A percentile compares a stretch with the other conserved stretches of the same genome.
Conservation (phyloP, 2,329 filamentous ascomycete genomes). For the Teratosphaeria gauchensis region DNA sequence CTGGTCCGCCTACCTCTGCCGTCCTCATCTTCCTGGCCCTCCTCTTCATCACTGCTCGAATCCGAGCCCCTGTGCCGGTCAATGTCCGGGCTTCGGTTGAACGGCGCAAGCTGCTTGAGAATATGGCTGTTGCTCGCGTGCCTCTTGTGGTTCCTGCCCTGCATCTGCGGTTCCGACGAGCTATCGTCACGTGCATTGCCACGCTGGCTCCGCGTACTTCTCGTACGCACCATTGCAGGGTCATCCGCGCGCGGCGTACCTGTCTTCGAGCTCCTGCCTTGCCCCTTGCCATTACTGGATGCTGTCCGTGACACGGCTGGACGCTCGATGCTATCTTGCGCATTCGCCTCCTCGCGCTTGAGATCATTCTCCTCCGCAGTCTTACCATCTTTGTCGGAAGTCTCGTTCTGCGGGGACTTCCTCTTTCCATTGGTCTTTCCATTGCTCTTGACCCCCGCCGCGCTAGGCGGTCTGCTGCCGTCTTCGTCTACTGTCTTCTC, state of each 20-base stretch:
- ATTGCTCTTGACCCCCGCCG: background rate
- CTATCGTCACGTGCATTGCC: slow-evolving; percentile 23
- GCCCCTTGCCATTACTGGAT: slow-evolving; percentile 20
- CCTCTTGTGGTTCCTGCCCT: slow-evolving; percentile 16
- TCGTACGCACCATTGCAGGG: slow-evolving; percentile 34
- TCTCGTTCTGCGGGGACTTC: slow-evolving; percentile 12
- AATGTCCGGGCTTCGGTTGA: slow-evolving; percentile 27
- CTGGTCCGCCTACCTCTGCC: background rate
- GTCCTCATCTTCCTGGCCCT: slow-evolving; percentile 5
- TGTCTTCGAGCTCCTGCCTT: slow-evolving; percentile 36
- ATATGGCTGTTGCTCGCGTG: slow-evolving; percentile 25
- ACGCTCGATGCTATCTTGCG: slow-evolving; percentile 11
- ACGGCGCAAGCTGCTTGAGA: slow-evolving; percentile 30
- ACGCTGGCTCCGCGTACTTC: slow-evolving; percentile 32
- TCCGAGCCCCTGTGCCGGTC: slow-evolving; percentile 18
- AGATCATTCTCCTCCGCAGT: slow-evolving; percentile 10
- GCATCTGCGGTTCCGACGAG: slow-evolving; percentile 19
- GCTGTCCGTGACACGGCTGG: slow-evolving; percentile 15
- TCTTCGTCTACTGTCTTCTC: slow-evolving; percentile 27
- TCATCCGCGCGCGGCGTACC: slow-evolving; percentile 37
- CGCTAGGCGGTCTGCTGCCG: background rate
- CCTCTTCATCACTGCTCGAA: background rate
- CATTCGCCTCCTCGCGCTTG: slow-evolving; percentile 41
- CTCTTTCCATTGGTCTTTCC: slow-evolving; percentile 16
- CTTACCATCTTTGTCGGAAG: background rate